phyloP scores from a whole-genome alignment of 129 eudicot species.

The Calendula officinalis region DNA sequence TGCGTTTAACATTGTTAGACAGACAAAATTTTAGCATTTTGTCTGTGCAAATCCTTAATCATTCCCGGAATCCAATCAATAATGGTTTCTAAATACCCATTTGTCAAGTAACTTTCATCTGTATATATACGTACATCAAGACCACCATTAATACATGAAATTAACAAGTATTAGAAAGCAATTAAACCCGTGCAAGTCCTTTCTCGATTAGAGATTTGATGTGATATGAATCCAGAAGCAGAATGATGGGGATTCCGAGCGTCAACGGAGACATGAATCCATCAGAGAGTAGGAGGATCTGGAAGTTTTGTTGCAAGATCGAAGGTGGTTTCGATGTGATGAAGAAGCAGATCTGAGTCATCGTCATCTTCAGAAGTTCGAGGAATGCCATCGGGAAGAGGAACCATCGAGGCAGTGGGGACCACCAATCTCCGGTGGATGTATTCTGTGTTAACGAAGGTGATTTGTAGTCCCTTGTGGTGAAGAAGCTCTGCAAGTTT shows the following conservation, averaged over 20 bases:
- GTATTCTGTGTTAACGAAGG: constrained; percentile 24
- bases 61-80: constrained; percentile 49
- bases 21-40: constrained; percentile 17
- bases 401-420: constrained; percentile 18
- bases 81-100: constrained; percentile 43
- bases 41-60: constrained; percentile 44
- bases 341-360: neutral
- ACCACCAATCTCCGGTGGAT: constrained; percentile 15
- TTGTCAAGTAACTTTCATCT: constrained; percentile 38
- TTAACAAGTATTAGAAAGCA: neutral
- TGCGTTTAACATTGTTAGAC: constrained; percentile 16
- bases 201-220: constrained; percentile 4
- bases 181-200: constrained; percentile 26
- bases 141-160: neutral
- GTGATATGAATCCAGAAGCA: constrained; percentile 12
- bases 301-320: constrained; percentile 9
- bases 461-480: constrained; percentile 17
- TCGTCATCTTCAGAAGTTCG: constrained; percentile 7
- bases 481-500: constrained; percentile 24
- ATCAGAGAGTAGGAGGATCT: constrained; percentile 22
- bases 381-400: constrained; percentile 25
- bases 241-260: constrained; percentile 14
- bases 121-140: neutral
- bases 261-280: constrained; percentile 16
- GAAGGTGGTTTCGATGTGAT: neutral